Percentiles rank a stretch among this genome's conserved stretches.
These are phyloP conservation scores for Bipolaris bicolor DNA, from an alignment of 2,329 filamentous ascomycete species.

Conservation along the genomic window DNA sequence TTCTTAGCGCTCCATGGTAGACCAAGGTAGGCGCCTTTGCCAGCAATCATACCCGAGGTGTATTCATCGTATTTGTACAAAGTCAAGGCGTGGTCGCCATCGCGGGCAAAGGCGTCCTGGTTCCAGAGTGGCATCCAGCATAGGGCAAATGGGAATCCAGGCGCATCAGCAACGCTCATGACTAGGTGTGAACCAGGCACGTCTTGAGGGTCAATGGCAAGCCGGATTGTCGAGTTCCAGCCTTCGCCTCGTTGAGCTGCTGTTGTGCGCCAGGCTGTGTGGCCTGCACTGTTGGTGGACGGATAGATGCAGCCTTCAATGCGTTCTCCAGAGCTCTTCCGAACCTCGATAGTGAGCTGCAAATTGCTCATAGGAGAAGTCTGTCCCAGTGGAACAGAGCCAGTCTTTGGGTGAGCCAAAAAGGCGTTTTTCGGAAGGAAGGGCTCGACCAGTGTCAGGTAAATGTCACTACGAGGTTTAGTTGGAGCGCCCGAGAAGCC, in stretches of 20 bases:
- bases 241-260: conserved; percentile 77
- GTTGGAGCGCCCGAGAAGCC: conserved; percentile 92
- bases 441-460: conserved; percentile 82
- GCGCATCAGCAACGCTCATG: conserved; percentile 86
- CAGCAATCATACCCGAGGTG: conserved; percentile 74
- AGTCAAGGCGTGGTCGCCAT: conserved; percentile 80
- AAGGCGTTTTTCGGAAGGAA: conserved; percentile 72
- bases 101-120: conserved; percentile 83
- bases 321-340: conserved; percentile 76
- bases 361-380: conserved; percentile 73
- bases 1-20: conserved; percentile 79
- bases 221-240: conserved; percentile 87
- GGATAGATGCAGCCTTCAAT: conserved; percentile 88
- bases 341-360: conserved; percentile 88
- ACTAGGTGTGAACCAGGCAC: conserved; percentile 85
- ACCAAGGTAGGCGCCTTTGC: conserved; percentile 84
- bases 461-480: conserved; percentile 90
- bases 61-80: conserved; percentile 92
- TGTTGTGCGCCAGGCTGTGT: conserved; percentile 88
- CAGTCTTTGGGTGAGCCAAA: conserved; percentile 74
- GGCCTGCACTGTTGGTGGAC: conserved; percentile 76
- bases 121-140: conserved; percentile 96
- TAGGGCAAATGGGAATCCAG: conserved; percentile 86
- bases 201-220: conserved; percentile 78
- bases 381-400: conserved; percentile 75